Evolutionary conservation across 2,329 filamentous ascomycete genomes (phyloP), one percentile per base, ranked within the genome.

Genomic region (Paraphoma sp.): DNA sequence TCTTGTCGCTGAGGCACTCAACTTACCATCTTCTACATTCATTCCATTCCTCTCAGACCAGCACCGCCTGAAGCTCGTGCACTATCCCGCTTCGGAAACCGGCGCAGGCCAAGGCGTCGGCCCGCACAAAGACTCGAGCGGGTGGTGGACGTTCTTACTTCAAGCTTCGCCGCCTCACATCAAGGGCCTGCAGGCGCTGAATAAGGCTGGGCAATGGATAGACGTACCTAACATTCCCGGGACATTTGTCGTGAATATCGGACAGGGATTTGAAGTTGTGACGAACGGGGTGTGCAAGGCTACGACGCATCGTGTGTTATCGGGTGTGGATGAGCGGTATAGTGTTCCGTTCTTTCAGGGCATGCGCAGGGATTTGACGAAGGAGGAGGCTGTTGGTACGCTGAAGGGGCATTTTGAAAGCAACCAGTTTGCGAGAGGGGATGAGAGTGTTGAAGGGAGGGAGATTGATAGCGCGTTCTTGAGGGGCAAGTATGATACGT

Each of bases 81-180:
- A 80, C 51, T 87, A 87, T 84, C 4, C 76, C 16, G 56, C 57
- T 10, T 60, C 66, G 5, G 14, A 43, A 23, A 28, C 48, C 0
- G 63, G 74, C 23, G 2, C 9, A 12, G 46, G 64, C 3, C 85
- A 87, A 71, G 86, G 86, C 1, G 85, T 88, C 1, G 86, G 86
- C 0, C 82, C 86, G 0, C 86, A 88, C 73, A 87, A 87, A 64
- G 84, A 87, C 68, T 87, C 83, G 0, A 87, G 84, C 0, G 86
- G 86, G 3, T 88, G 85, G 84, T 85, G 86, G 77, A 88, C 86
- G 0, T 88, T 89, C 59, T 79, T 89, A 3, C 80, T 86, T 1
- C 87, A 89, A 68, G 83, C 85, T 6, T 85, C 83, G 0, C 54
- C 54, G 11, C 49, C 54, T 14, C 79, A 82, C 2, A 81, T 84